A percentile compares a stretch with the other conserved stretches of the same genome.
phyloP scores from a whole-genome alignment of 257 asterid genomes.

The Ilex aquifolium region DNA sequence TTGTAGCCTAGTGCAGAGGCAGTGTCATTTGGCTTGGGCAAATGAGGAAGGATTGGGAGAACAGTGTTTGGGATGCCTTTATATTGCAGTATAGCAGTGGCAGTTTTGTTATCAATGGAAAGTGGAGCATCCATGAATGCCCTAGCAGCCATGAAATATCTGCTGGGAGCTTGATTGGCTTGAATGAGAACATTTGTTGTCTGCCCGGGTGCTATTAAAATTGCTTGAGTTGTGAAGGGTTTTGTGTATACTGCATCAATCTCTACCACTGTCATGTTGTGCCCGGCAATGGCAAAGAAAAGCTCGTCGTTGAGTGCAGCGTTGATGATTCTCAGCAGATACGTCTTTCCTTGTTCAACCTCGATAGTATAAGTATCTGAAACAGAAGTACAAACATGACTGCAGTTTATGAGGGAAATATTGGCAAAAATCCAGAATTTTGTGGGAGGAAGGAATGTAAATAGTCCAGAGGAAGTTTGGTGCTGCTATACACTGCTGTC shows the following conservation, averaged over 20 bases:
- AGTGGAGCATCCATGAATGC: constrained; percentile 39
- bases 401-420: too few relatives aligned
- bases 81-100: constrained; percentile 42
- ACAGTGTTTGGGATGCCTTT: constrained; percentile 29
- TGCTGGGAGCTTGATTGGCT: constrained; percentile 31
- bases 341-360: constrained; percentile 31
- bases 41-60: constrained; percentile 24
- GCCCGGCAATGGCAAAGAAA: too few relatives aligned
- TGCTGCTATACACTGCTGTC: too few relatives aligned
- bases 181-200: constrained; percentile 42
- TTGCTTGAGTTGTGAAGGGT: constrained; percentile 36
- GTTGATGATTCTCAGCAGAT: constrained; percentile 33
- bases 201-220: constrained; percentile 46
- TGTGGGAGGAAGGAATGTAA: too few relatives aligned
- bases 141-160: constrained; percentile 49
- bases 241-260: constrained; percentile 31
- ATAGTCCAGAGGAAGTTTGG: too few relatives aligned
- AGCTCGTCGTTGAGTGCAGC: constrained; percentile 16
- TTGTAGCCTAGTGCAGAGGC: constrained; percentile 22
- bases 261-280: too few relatives aligned
- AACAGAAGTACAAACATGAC: too few relatives aligned
- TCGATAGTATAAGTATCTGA: too few relatives aligned
- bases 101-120: constrained; percentile 39
- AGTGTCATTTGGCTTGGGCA: constrained; percentile 37
- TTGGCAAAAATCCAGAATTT: too few relatives aligned